Evolutionary conservation across 1,284 basidiomycete genomes (phyloP).

Genomic region (Cutaneotrichosporon cyanovorans): DNA sequence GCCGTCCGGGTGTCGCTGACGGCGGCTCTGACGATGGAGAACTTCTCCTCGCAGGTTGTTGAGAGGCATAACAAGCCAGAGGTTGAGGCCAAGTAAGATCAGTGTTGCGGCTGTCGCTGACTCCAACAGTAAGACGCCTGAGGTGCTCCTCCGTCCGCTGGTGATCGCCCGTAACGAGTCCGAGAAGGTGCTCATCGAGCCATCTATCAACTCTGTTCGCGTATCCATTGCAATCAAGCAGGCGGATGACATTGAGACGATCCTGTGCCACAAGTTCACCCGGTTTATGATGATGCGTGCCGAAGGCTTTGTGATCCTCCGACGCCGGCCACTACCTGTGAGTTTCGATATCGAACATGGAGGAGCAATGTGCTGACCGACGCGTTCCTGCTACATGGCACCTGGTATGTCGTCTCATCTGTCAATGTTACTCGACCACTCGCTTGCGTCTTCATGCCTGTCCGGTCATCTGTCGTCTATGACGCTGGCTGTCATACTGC

Average conservation of each 20-base stretch:
- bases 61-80: slow-evolving; percentile 96
- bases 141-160: slow-evolving; percentile 86
- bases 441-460: not conserved
- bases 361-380: not conserved
- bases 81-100: slow-evolving; percentile 68
- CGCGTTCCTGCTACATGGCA: not conserved
- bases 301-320: slow-evolving; percentile 91
- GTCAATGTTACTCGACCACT: not conserved
- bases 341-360: slow-evolving; percentile 28
- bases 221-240: slow-evolving; percentile 98
- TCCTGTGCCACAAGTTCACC: slow-evolving; percentile 97
- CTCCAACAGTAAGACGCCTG: slow-evolving; percentile 66
- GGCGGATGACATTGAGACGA: slow-evolving; percentile 96
- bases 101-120: not conserved
- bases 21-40: slow-evolving; percentile 92
- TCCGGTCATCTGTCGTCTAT: too few relatives aligned
- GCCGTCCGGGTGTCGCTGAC: slow-evolving; percentile 93
- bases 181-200: slow-evolving; percentile 93
- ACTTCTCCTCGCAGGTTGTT: slow-evolving; percentile 95
- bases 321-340: slow-evolving; percentile 85
- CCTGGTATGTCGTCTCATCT: too few relatives aligned
- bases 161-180: slow-evolving; percentile 94
- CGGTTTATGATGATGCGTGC: slow-evolving; percentile 98
- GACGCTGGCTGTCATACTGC: too few relatives aligned
- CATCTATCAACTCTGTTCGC: slow-evolving; percentile 92